A percentile compares a stretch with the other conserved stretches of the same genome.
phyloP scores from a whole-genome alignment of 495 filamentous ascomycete genomes.

The Xeromyces bisporus region DNA sequence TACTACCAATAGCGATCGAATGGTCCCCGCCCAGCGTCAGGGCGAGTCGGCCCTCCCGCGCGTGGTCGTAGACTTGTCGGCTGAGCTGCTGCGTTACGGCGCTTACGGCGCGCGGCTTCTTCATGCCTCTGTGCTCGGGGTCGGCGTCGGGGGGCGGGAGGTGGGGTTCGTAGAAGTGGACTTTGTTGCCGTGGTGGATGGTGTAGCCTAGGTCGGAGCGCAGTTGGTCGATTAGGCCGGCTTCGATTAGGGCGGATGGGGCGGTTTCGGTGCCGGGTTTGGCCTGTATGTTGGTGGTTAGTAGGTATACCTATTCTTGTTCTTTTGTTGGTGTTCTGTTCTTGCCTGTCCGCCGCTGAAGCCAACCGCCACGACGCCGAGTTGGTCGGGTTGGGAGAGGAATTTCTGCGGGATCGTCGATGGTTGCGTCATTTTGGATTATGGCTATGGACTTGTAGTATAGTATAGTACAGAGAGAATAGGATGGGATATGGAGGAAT shows the following conservation, averaged over 20 bases:
- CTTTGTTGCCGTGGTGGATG: conserved; percentile 64
- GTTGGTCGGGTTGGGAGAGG: conserved; percentile 55
- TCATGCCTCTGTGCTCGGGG: conserved; percentile 76
- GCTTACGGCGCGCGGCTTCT: conserved; percentile 75
- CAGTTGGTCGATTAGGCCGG: conserved; percentile 73
- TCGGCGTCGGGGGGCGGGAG: conserved; percentile 47
- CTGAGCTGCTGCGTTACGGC: conserved; percentile 68
- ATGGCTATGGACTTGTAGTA: not conserved
- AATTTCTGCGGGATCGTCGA: conserved; percentile 68
- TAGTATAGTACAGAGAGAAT: not conserved
- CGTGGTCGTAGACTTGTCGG: conserved; percentile 75
- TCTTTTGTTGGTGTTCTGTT: not conserved
- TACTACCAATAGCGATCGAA: conserved; percentile 85
- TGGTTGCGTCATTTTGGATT: conserved; percentile 41
- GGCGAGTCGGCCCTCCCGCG: conserved; percentile 69
- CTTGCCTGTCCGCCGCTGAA: conserved; percentile 93
- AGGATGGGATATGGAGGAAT: too few relatives aligned
- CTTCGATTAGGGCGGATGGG: conserved; percentile 76
- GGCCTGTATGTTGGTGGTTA: conserved; percentile 33
- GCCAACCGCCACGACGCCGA: conserved; percentile 87
- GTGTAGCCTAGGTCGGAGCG: conserved; percentile 73
- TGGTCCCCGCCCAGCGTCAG: conserved; percentile 94
- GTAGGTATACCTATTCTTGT: not conserved
- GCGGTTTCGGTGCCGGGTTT: conserved; percentile 88
- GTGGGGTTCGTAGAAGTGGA: conserved; percentile 68